Evolutionary conservation across 1,284 basidiomycete species (phyloP), one percentile per base, ranked within the genome.

Genomic region (Leccinum griseonigrum): DNA sequence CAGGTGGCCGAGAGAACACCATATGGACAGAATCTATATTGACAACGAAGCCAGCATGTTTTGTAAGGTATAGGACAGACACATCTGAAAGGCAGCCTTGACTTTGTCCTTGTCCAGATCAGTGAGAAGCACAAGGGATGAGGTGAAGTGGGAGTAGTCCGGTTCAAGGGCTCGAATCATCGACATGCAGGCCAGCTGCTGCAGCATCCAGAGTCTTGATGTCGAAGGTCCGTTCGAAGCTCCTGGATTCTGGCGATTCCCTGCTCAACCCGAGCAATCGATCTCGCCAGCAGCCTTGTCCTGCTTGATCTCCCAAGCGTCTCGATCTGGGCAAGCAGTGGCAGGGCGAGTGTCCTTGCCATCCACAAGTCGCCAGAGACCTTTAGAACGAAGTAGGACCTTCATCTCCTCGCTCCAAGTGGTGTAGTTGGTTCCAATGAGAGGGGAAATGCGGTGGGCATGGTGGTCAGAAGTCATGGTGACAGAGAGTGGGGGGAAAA

Each of bases 361-460:
- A 34, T 55, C 46, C 1, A 62, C 50, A 3, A 63, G 56, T 1
- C 29, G 3, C 51, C 53, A 62, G n/a, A 63, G 55, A 3, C 54
- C 61, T 51, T 62, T 62, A 16, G 29, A 62, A 3, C 18, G 18
- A 3, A 59, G 28, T 0, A 61, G 34, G 7, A 53, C 60, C 29
- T 60, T 62, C 31, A 62, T 60, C 14, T 62, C 57, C 6, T 52
- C 22, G 2, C 43, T 51, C 58, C 58, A 62, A 4, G 56, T 61
- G 16, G 16, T 22, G n/a, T 62, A 56, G 13, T 62, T 50, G 22
- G 2, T 56, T 26, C 40, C 53, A 54, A 5, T 32, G 14, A 53
- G 52, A 4, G 51, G 14, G 3, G 1, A 11, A 11, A 40, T 40
- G 54, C 13, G 10, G 40, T 55, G 34, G 22, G 1, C 7, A n/a